Evolutionary conservation across 495 filamentous ascomycete genomes (phyloP), one percentile per base, ranked within the genome.

Genomic region (Aspergillus kassunensis): DNA sequence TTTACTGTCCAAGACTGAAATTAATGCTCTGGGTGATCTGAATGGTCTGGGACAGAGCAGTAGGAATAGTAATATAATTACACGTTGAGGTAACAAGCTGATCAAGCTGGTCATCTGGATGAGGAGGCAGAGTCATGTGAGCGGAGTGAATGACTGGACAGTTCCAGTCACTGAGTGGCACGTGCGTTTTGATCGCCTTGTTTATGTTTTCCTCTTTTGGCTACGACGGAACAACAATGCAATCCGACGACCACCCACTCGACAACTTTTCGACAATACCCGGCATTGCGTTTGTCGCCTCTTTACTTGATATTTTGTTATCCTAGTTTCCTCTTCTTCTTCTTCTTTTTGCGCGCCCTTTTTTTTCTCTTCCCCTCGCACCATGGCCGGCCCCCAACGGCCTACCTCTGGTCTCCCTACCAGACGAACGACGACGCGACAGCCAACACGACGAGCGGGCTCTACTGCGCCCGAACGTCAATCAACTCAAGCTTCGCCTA

Each of bases 401-500:
- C 69, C 80, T 65, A 60, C 73, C 40, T 65, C 73, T 55, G 73
- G 69, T 52, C 65, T 77, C 52, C 72, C 76, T 13, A 69, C 70
- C 29, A 82, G 74, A 63, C 81, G 75, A 59, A 68, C 74, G 42
- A 69, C 70, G 55, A 79, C 81, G 68, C 79, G 81, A 55, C 81
- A 80, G 56, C 76, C 83, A 6, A 66, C 67, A 30, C 60, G 71
- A 50, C 62, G 73, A 51, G 51, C 62, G 12, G 63, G 62, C 13
- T 67, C 71, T 30, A 50, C 65, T 9, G 58, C 49, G 2, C 49
- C 71, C 27, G 66, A 72, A 18, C 58, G 80, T 49, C 73, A 80
- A 23, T 62, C 73, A 23, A 88, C 90, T 7, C 87, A 80, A 23
- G 62, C 73, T 19, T 89, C 90, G 6, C 87, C 90, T 12, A 77